Evolutionary conservation across 495 filamentous ascomycete species (phyloP), one percentile per base, ranked within the genome.

Genomic region (Lasiosphaeriaceae sp.): DNA sequence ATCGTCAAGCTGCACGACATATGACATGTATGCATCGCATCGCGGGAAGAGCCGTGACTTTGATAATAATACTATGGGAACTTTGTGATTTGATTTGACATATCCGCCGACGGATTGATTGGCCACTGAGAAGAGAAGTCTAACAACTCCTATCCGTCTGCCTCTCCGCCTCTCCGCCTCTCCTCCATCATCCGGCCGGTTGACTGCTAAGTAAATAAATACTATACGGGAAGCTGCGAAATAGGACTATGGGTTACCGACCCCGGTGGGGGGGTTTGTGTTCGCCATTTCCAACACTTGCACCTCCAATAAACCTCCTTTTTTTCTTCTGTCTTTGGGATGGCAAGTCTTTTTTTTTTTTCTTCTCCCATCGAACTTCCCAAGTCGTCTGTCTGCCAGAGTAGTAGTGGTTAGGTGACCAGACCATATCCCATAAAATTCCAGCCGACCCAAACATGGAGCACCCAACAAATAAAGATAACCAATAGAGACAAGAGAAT

Each of bases 1-100:
- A 58, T 56, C 24, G 57, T 51, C 59, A 47, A 49, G 34, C 41
- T 51, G 34, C 51, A 54, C 49, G 23, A 43, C 34, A 55, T 45
- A 46, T 31, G 26, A 31, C 26, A 31, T 31, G 26, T 31, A 31
- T 31, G 19, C 37, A 50, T 50, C 50, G 35, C 52, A 22, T 21
- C 37, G 22, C 43, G 43, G 43, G 26, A 31, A 9, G 26, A 31
- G 26, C 26, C 26, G 26, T 9, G 26, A 31, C 4, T n/a, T n/a
- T n/a, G n/a, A n/a, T n/a, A n/a, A n/a, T n/a, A n/a, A n/a, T n/a
- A n/a, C n/a, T n/a, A n/a, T n/a, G n/a, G n/a, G n/a, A n/a, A n/a
- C n/a, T 31, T 31, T 9, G 26, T 31, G 26, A 31, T 31, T 3
- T 31, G 26, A 31, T 31, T 31, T 31, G 26, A 31, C 9, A 31